These are phyloP conservation scores for Metschnikowia kofuensis DNA, from an alignment of 805 yeast genomes.

Conservation along the genomic window DNA sequence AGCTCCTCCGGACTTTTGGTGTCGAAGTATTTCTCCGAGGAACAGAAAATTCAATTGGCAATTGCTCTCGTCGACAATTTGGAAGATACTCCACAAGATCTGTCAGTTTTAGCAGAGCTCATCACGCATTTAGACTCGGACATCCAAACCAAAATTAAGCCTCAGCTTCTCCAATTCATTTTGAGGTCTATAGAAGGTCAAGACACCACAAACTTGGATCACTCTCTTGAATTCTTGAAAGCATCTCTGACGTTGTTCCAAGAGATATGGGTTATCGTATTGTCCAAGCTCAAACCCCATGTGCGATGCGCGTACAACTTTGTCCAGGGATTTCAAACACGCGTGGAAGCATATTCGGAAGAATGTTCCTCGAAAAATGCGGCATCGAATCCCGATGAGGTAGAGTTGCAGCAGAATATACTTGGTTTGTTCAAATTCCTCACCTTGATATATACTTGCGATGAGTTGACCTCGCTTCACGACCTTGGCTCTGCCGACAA, in stretches of 20 bases:
- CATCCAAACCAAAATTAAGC: conserved; percentile 5
- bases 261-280: conserved; percentile 2
- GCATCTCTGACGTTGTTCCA: conserved; percentile 1
- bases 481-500: conserved; percentile 12
- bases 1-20: conserved; percentile 4
- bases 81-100: conserved; percentile 5
- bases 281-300: conserved; percentile 3
- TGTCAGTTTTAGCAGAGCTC: conserved; percentile 13
- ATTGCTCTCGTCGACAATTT: conserved; percentile 5
- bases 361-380: too few relatives aligned
- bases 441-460: conserved; percentile 1
- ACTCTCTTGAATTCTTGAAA: conserved; percentile 3
- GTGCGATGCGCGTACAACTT: conserved; percentile 11
- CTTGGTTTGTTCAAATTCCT: conserved; percentile 4
- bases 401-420: neutral
- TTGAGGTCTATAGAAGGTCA: neutral
- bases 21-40: conserved; percentile 9
- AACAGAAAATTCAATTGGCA: conserved; percentile 10
- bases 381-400: neutral
- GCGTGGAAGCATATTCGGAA: neutral
- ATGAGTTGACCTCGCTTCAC: neutral
- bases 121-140: conserved; percentile 8
- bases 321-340: conserved; percentile 6
- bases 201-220: neutral
- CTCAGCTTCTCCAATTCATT: conserved; percentile 6